These are phyloP conservation scores for Rhypophila decipiens DNA, from an alignment of 495 filamentous ascomycete species.

Conservation along the genomic window DNA sequence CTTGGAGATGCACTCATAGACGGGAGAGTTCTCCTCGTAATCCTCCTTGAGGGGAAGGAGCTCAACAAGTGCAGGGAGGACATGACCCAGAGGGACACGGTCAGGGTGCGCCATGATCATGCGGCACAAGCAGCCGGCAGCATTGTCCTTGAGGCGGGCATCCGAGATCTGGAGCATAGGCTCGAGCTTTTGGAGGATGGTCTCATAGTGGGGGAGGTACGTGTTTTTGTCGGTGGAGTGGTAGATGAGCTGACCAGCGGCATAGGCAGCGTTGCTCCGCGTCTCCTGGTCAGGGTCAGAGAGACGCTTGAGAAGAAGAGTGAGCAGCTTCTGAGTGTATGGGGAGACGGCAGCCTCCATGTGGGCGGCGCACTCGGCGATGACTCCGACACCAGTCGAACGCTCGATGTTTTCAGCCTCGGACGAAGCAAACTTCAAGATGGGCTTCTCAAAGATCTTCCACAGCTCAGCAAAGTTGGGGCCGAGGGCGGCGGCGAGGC, in stretches of 20 bases:
- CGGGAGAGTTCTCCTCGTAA: conserved; percentile 90
- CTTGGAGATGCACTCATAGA: conserved; percentile 80
- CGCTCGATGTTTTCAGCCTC: conserved; percentile 74
- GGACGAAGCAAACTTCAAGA: conserved; percentile 80
- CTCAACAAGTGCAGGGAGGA: conserved; percentile 71
- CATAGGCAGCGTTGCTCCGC: conserved; percentile 91
- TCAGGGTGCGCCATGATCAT: conserved; percentile 84
- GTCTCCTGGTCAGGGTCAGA: conserved; percentile 86
- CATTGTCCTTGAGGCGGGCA: conserved; percentile 82
- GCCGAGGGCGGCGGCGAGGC: conserved; percentile 76
- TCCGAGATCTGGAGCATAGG: conserved; percentile 68
- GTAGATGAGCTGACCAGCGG: conserved; percentile 73
- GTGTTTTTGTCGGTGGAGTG: conserved; percentile 66
- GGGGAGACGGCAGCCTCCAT: conserved; percentile 76
- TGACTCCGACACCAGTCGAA: conserved; percentile 78
- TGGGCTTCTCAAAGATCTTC: conserved; percentile 86
- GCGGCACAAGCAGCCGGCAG: conserved; percentile 83
- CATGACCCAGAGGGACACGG: conserved; percentile 68
- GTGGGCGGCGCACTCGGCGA: conserved; percentile 83
- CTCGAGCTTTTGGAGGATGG: conserved; percentile 78
- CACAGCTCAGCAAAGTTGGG: conserved; percentile 75
- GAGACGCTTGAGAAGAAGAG: conserved; percentile 78
- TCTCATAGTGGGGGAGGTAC: conserved; percentile 64
- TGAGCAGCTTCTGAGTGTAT: conserved; percentile 67
- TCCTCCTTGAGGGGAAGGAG: conserved; percentile 88